These are phyloP conservation scores for Flammula alnicola DNA, from an alignment of 1,284 basidiomycete species.

Conservation along the genomic window DNA sequence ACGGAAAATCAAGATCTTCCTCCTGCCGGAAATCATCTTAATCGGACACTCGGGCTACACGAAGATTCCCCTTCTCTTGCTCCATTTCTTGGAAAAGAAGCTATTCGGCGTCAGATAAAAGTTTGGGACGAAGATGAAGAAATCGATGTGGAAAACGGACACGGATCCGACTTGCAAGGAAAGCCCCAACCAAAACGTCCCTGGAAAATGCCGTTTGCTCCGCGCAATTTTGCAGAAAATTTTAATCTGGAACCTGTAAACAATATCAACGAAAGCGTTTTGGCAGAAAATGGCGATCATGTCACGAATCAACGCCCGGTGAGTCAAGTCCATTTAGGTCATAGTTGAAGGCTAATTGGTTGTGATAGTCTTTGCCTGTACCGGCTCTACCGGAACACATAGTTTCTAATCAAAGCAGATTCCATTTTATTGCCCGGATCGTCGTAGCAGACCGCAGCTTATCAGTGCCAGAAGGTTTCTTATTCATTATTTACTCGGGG, in stretches of 20 bases:
- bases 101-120: conserved; percentile 59
- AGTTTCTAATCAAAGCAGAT: conserved; percentile 51
- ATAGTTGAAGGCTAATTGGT: background rate
- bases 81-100: conserved; percentile 65
- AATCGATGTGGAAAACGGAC: conserved; percentile 45
- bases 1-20: conserved; percentile 2
- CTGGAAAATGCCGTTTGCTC: conserved; percentile 33
- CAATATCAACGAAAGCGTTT: background rate
- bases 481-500: conserved; percentile 1
- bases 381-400: background rate
- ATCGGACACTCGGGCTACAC: conserved; percentile 69
- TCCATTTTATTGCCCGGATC: conserved; percentile 69
- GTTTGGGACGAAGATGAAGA: conserved; percentile 52
- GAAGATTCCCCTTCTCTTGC: conserved; percentile 74
- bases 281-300: background rate
- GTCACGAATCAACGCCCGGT: background rate
- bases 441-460: conserved; percentile 66
- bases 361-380: background rate
- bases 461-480: conserved; percentile 60
- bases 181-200: conserved; percentile 26
- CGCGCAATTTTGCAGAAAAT: conserved; percentile 24
- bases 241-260: background rate
- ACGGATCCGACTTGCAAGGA: conserved; percentile 18
- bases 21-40: conserved; percentile 47
- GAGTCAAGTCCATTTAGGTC: too few species aligned